A percentile compares a stretch with the other conserved stretches of the same genome.
phyloP scores from a whole-genome alignment of 345 rosid genomes.

The Euphorbia pulcherrima region DNA sequence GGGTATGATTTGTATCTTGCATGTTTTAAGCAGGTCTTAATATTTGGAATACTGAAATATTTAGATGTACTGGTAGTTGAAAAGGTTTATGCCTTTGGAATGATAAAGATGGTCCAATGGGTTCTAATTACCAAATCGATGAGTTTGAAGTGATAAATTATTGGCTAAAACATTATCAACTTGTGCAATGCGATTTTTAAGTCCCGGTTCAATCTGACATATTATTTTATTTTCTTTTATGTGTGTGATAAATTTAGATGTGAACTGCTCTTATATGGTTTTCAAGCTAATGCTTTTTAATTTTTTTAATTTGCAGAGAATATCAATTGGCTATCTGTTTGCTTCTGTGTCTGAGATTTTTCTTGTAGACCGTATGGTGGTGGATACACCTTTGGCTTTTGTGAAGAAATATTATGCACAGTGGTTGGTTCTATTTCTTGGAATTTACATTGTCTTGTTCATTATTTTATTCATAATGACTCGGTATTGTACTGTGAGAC shows the following conservation, averaged over 20 bases:
- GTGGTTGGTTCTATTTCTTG: conserved; percentile 39
- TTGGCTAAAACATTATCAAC: not conserved
- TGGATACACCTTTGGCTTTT: conserved; percentile 39
- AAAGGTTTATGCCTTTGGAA: not conserved
- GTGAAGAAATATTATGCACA: conserved; percentile 45
- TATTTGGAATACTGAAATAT: not conserved
- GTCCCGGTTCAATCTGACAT: not conserved
- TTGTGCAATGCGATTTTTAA: not conserved
- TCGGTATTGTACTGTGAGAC: not conserved
- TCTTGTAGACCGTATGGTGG: conserved; percentile 38
- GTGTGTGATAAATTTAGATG: not conserved
- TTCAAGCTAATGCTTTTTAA: conserved; percentile 8
- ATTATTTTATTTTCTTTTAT: not conserved
- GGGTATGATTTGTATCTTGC: not conserved
- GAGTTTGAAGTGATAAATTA: not conserved
- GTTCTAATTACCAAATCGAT: not conserved
- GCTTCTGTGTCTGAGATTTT: conserved; percentile 57
- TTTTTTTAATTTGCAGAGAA: conserved; percentile 50
- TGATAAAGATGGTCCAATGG: not conserved
- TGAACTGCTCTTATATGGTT: conserved; percentile 3
- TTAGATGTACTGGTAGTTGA: not conserved
- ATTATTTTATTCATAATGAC: conserved; percentile 2
- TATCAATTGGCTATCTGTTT: conserved; percentile 57
- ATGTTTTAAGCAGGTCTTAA: conserved; percentile 2
- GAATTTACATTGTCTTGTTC: conserved; percentile 1